phyloP scores from a whole-genome alignment of 805 yeast genomes.

The Ogataea allantospora region DNA sequence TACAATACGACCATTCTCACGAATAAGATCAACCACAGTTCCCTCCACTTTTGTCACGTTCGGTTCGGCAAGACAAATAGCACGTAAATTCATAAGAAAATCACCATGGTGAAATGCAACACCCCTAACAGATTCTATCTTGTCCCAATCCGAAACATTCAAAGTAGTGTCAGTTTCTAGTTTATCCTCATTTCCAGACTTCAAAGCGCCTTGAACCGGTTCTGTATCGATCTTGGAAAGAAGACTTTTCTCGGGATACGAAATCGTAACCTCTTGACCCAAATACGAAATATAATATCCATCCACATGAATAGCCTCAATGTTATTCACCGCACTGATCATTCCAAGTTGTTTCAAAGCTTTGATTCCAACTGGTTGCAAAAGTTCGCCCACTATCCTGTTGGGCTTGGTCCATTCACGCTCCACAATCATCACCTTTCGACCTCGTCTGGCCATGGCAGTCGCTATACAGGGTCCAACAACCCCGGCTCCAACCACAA shows the following conservation, averaged over 20 bases:
- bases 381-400: constrained; percentile 93
- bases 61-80: constrained; percentile 62
- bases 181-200: constrained; percentile 57
- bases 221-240: constrained; percentile 42
- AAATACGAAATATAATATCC: constrained; percentile 81
- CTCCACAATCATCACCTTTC: constrained; percentile 75
- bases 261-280: constrained; percentile 54
- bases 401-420: constrained; percentile 92
- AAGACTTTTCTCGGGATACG: constrained; percentile 67
- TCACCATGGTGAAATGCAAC: constrained; percentile 92
- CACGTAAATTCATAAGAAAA: constrained; percentile 74
- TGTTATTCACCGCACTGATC: constrained; percentile 68
- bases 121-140: constrained; percentile 60
- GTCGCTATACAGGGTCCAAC: constrained; percentile 93
- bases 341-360: constrained; percentile 82
- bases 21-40: constrained; percentile 66
- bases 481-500: constrained; percentile 98
- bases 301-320: constrained; percentile 70
- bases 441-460: constrained; percentile 85
- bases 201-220: constrained; percentile 52
- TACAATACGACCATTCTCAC: constrained; percentile 53
- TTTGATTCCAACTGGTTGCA: constrained; percentile 96
- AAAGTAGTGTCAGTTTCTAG: constrained; percentile 49
- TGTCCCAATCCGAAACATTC: constrained; percentile 53
- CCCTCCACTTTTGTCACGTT: constrained; percentile 83